Evolutionary conservation across 108 stramenopile genomes (phyloP).

Genomic region (Craspedostauros australis): DNA sequence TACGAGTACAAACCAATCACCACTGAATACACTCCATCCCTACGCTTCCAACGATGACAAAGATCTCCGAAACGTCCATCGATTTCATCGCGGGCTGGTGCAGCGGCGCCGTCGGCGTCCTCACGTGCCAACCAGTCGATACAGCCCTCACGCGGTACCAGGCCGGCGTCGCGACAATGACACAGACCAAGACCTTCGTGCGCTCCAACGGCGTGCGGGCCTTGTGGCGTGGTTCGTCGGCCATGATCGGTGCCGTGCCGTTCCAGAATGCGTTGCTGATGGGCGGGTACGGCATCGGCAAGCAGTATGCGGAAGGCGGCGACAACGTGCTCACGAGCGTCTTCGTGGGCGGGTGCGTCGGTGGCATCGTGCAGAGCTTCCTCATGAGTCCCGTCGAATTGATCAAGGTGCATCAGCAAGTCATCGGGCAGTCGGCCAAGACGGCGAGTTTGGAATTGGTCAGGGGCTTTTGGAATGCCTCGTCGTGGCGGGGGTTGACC

Average conservation of each 20-base stretch:
- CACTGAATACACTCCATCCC: too few species aligned
- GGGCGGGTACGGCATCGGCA: constrained; percentile 80
- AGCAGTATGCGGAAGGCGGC: constrained; percentile 34
- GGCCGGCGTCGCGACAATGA: too few species aligned
- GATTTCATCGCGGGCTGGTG: constrained; percentile 78
- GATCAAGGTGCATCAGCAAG: constrained; percentile 74
- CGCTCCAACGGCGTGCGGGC: constrained; percentile 32
- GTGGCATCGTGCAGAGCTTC: constrained; percentile 77
- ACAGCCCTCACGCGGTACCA: constrained; percentile 74
- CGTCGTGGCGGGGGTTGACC: constrained; percentile 58
- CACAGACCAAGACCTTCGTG: constrained; percentile 29
- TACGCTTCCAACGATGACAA: too few species aligned
- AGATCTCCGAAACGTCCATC: constrained; percentile 47
- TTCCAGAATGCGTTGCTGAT: constrained; percentile 81
- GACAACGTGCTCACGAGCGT: constrained; percentile 33
- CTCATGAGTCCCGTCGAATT: constrained; percentile 81
- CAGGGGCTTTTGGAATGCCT: constrained; percentile 18
- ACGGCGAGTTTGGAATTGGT: constrained; percentile 29
- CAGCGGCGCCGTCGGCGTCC: constrained; percentile 57
- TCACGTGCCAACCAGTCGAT: constrained; percentile 73
- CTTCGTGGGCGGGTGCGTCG: constrained; percentile 77
- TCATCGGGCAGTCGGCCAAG: constrained; percentile 15
- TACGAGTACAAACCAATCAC: too few species aligned
- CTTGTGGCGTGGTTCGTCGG: constrained; percentile 67
- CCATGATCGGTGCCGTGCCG: constrained; percentile 81